These are phyloP conservation scores for Colletotrichum gigasporum DNA, from an alignment of 2,329 filamentous ascomycete genomes.

Conservation along the genomic window DNA sequence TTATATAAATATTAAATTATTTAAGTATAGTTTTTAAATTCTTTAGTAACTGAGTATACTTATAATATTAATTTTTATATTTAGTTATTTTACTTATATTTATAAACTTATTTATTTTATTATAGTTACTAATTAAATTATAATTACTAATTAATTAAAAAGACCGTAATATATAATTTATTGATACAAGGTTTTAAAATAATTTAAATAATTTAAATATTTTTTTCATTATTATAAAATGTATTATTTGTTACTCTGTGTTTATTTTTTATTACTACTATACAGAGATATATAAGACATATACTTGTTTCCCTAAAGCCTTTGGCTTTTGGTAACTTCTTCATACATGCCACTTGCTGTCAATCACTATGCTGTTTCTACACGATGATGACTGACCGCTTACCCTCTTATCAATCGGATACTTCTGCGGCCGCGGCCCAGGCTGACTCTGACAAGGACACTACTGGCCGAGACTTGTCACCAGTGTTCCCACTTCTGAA, in stretches of 20 bases:
- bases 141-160: not conserved
- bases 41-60: no score
- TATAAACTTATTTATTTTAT: not conserved
- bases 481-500: constrained; percentile 47
- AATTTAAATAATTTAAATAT: not conserved
- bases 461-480: not conserved
- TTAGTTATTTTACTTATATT: not conserved
- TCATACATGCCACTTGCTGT: no score
- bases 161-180: not conserved
- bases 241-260: no score
- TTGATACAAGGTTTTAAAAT: not conserved
- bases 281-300: no score
- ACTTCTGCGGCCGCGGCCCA: not conserved
- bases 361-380: not conserved
- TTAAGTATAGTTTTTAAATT: not conserved
- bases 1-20: not conserved
- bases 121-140: not conserved
- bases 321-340: no score
- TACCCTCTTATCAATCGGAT: not conserved
- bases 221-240: no score
- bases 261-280: no score
- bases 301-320: no score
- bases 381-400: not conserved
- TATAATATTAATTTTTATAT: not conserved
- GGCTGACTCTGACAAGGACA: not conserved